Percentiles rank a stretch among this genome's conserved stretches.
phyloP scores from a whole-genome alignment of 2,329 filamentous ascomycete species.

The Samsoniella hepiali region DNA sequence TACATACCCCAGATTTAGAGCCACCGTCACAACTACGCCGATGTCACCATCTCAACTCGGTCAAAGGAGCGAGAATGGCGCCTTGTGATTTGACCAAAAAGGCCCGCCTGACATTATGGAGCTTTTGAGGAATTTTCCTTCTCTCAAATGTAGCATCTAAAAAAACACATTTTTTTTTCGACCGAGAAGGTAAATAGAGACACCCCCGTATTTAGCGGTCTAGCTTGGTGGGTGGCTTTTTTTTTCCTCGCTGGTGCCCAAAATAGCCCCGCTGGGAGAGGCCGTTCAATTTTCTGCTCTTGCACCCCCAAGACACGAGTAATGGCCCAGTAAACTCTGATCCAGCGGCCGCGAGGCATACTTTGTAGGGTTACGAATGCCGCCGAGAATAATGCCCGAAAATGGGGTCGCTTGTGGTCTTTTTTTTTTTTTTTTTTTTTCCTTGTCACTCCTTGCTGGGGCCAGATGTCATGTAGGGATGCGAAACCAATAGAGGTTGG shows the following conservation, averaged over 20 bases:
- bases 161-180: not conserved
- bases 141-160: too few relatives aligned
- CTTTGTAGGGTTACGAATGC: constrained; percentile 10
- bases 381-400: constrained; percentile 14
- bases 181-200: constrained; percentile 1
- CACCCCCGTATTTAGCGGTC: constrained; percentile 11
- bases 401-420: not conserved
- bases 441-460: not conserved
- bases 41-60: constrained; percentile 6
- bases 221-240: not conserved
- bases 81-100: not conserved
- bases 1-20: constrained; percentile 11
- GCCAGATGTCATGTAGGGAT: not conserved
- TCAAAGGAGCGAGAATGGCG: not conserved
- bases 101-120: constrained; percentile 1
- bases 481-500: not conserved
- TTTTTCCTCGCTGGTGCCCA: not conserved
- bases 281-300: constrained; percentile 1
- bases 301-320: constrained; percentile 4
- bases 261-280: not conserved
- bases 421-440: not conserved
- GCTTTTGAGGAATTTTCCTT: not conserved
- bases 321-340: not conserved
- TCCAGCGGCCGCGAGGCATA: not conserved
- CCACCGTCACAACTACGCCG: not conserved